A percentile compares a stretch with the other conserved stretches of the same genome.
phyloP scores from a whole-genome alignment of 2,329 filamentous ascomycete species.

The Triangularia verruculosa region DNA sequence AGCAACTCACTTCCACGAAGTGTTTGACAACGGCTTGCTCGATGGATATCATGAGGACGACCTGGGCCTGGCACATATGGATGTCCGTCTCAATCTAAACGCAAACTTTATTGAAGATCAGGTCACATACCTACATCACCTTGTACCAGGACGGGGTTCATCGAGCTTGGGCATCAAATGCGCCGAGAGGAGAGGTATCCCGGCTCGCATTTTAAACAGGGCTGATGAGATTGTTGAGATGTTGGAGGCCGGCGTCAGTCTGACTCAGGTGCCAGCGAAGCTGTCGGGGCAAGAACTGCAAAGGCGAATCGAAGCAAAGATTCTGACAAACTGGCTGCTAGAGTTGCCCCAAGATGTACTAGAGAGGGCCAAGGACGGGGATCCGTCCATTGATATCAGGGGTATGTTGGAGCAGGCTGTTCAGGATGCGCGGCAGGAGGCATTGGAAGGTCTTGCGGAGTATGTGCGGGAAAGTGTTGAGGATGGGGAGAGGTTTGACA shows the following conservation, averaged over 20 bases:
- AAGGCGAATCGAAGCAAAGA: constrained; percentile 67
- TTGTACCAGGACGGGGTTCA: constrained; percentile 63
- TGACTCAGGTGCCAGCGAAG: constrained; percentile 68
- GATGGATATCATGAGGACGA: constrained; percentile 37
- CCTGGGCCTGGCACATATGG: constrained; percentile 67
- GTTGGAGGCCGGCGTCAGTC: constrained; percentile 69
- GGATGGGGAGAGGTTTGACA: background rate
- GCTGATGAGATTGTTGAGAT: constrained; percentile 71
- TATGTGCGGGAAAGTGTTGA: background rate
- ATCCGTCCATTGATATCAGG: constrained; percentile 1
- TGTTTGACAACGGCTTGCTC: constrained; percentile 65
- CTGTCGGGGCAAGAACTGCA: constrained; percentile 61
- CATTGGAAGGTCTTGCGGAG: background rate
- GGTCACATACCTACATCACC: constrained; percentile 71
- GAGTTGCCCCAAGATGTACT: constrained; percentile 31
- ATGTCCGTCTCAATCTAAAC: constrained; percentile 58
- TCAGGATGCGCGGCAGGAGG: background rate
- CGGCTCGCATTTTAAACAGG: constrained; percentile 65
- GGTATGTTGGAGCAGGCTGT: constrained; percentile 16
- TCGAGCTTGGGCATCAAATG: constrained; percentile 86
- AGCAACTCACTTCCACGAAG: constrained; percentile 67
- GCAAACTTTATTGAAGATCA: constrained; percentile 55
- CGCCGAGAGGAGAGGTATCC: constrained; percentile 82
- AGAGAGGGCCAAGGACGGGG: background rate
- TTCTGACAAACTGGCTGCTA: constrained; percentile 57